Base-by-base conservation (phyloP, 2,329 filamentous ascomycete species). In the Hyphodiscus sp. region DNA sequence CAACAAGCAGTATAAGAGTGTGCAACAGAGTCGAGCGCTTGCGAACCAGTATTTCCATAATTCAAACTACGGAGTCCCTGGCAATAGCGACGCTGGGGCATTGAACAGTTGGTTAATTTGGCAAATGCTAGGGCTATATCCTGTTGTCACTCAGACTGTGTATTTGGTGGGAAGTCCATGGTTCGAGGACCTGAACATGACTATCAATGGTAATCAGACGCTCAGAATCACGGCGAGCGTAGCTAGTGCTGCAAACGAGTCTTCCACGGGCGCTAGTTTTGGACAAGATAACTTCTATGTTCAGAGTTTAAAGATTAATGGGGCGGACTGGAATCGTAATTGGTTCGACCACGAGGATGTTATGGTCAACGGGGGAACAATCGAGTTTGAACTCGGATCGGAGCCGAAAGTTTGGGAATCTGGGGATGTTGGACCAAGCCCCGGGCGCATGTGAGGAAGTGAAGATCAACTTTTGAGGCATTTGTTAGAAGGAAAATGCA, bases 21-120 rank as follows among this genome's bases (percentile, higher is more conserved):
- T 87, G 18, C 65, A 76, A 52, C 76, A 78, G 56, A 80, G 79
- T 45, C 79, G 85, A 48, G 71, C 71, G 51, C 73, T 85, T 45
- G 83, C 83, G 29, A 79, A 81, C 58, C 68, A 71, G 15, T 82
- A 80, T 69, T 87, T 86, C 68, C 73, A 71, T 47, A 72, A 77
- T 1, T 4, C 11, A 4, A 13, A n/a, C 33, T 64, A 71, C 15
- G 68, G 76, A 2, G 66, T 82, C 20, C n/a, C 42, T 13, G 42
- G 42, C 18, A 88, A 89, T 67, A 82, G 78, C 45, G 86, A 89
- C 65, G 83, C 42, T 16, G 73, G 75, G 0, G 75, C 75, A 1
- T 63, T 78, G 58, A 74, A 76, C 44, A 74, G 71, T 51, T 79
- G 75, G 76, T 64, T 78, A 2, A 58, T 78, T 0, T 79, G 74